phyloP scores from a whole-genome alignment of 2,329 filamentous ascomycete genomes.

The Hypoxylon sp. region DNA sequence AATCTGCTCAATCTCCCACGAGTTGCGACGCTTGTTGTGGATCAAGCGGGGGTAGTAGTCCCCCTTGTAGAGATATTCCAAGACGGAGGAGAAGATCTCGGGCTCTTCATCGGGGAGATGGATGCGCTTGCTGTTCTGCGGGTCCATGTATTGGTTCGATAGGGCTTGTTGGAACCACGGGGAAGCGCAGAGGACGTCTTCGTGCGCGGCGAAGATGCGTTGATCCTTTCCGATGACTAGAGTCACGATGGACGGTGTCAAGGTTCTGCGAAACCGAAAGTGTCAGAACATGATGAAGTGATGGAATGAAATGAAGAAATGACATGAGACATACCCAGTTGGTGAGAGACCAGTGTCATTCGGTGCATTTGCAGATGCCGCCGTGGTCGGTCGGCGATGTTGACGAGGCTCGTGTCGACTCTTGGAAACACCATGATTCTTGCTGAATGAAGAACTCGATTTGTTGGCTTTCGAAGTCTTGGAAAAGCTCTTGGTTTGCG shows the following conservation, averaged over 20 bases:
- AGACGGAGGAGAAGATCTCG: conserved; percentile 88
- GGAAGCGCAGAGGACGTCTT: conserved; percentile 82
- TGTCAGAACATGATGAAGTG: conserved; percentile 26
- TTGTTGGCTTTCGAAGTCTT: conserved; percentile 64
- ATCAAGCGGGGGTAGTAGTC: conserved; percentile 89
- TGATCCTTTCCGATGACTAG: conserved; percentile 83
- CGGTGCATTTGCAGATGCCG: conserved; percentile 53
- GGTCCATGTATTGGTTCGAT: conserved; percentile 70
- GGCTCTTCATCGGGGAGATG: conserved; percentile 86
- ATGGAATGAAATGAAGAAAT: conserved; percentile 8
- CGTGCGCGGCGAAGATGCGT: conserved; percentile 90
- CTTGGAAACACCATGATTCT: conserved; percentile 66
- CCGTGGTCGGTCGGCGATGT: conserved; percentile 60
- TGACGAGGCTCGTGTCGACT: conserved; percentile 62
- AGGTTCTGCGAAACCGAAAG: conserved; percentile 55
- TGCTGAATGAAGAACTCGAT: conserved; percentile 67
- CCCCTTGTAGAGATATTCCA: conserved; percentile 94
- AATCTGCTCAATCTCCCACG: conserved; percentile 82
- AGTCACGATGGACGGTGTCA: conserved; percentile 79
- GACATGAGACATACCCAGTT: conserved; percentile 56
- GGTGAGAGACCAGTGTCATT: conserved; percentile 56
- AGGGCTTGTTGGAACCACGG: conserved; percentile 80
- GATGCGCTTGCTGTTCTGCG: conserved; percentile 74
- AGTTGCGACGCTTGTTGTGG: conserved; percentile 83
- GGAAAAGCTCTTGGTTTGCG: conserved; percentile 63